Evolutionary conservation across 2,329 filamentous ascomycete genomes (phyloP), one percentile per base, ranked within the genome.

Genomic region (Drechslera avenae): DNA sequence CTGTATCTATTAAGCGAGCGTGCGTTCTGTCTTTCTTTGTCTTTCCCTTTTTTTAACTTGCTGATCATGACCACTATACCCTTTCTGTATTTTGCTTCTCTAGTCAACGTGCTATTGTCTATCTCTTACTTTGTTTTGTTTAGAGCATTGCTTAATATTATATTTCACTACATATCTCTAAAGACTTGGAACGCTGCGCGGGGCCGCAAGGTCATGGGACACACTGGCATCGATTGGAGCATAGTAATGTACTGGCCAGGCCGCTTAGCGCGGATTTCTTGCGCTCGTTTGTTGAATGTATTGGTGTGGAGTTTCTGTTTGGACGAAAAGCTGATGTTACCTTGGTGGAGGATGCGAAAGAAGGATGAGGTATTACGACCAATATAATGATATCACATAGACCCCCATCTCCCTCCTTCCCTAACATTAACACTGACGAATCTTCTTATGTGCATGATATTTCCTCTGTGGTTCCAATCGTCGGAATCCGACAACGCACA

Each of bases 61-160:
- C 46, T 57, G 40, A 54, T 64, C 53, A 64, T 58, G 63, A 60
- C 56, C 48, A 63, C 63, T 66, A 69, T 69, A 68, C 65, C 65
- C 65, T 68, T 64, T 51, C 41, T 41, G 48, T 50, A 34, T 46
- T 43, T 40, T 21, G 39, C 41, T 40, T 40, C 47, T 39, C 19
- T 31, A 32, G 34, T 32, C 47, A 31, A 19, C 30, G 39, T 41
- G 33, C 40, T 30, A 36, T 49, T 47, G 40, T 40, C 46, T 50
- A 31, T 52, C 53, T 54, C 42, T 43, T 55, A 28, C 39, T 36
- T 46, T 35, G 36, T 32, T 32, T 30, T 18, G 16, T 32, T 34
- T n/a, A 28, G 18, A 34, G 30, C 33, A 34, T 23, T 42, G 34
- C 44, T 40, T 43, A 34, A 31, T n/a, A n/a, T 51, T 52, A 46